These are phyloP conservation scores for Suhomyces vadensis DNA, from an alignment of 805 yeast genomes.

Conservation along the genomic window DNA sequence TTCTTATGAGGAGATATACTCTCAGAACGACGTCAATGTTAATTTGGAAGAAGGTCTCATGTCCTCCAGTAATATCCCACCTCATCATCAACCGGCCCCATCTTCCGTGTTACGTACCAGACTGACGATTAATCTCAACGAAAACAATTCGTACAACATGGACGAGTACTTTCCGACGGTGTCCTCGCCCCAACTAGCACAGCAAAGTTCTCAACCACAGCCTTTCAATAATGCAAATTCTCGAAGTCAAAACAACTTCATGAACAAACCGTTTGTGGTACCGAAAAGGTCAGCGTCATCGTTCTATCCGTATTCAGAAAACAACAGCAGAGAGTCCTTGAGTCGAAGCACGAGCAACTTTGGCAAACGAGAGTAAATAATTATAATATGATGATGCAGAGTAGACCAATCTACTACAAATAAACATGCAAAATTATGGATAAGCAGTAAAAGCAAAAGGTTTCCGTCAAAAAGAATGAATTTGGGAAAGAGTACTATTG, in stretches of 20 bases:
- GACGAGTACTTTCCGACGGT: not conserved
- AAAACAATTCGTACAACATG: slow-evolving; percentile 15
- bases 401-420: not conserved
- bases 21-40: slow-evolving; percentile 22
- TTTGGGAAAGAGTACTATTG: no score
- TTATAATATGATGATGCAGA: not conserved
- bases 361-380: not conserved
- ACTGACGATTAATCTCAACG: slow-evolving; percentile 32
- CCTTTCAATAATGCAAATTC: not conserved
- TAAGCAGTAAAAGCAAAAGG: no score
- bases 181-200: not conserved
- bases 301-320: slow-evolving; percentile 11
- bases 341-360: slow-evolving; percentile 14
- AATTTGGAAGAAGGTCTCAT: slow-evolving; percentile 38
- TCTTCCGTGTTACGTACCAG: slow-evolving; percentile 38
- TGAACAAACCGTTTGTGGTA: slow-evolving; percentile 38
- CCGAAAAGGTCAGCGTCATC: slow-evolving; percentile 25
- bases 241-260: slow-evolving; percentile 24
- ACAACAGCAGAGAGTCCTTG: slow-evolving; percentile 28
- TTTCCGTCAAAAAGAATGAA: no score
- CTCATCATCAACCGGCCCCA: not conserved
- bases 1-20: slow-evolving; percentile 19
- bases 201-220: not conserved
- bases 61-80: slow-evolving; percentile 13
- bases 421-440: no score